A percentile compares a stretch with the other conserved stretches of the same genome.
Conservation (phyloP, 2,329 filamentous ascomycete genomes). For the Sporothrix sp. region DNA sequence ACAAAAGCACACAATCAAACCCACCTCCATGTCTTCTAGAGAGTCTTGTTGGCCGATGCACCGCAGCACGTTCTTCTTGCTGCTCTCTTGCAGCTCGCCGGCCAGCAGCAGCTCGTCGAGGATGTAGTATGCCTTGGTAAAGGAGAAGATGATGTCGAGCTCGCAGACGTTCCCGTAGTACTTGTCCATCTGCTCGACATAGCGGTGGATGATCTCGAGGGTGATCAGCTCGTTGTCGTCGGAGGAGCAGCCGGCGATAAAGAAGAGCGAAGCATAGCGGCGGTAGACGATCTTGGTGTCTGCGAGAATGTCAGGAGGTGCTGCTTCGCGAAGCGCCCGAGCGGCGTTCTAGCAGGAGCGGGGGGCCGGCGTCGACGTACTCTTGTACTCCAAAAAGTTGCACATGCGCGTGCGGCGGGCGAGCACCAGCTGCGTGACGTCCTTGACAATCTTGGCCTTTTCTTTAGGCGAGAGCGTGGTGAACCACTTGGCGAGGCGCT, state of each 20-base stretch:
- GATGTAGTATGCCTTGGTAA: slow-evolving; percentile 99
- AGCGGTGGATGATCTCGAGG: slow-evolving; percentile 96
- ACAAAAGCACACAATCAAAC: slow-evolving; percentile 1
- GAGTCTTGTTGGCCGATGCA: slow-evolving; percentile 97
- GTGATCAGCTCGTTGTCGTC: slow-evolving; percentile 97
- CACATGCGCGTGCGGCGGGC: slow-evolving; percentile 97
- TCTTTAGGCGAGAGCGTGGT: slow-evolving; percentile 94
- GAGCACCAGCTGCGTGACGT: slow-evolving; percentile 94
- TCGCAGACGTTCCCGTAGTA: slow-evolving; percentile 99
- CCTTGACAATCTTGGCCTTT: slow-evolving; percentile 99
- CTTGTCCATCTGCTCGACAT: slow-evolving; percentile 99
- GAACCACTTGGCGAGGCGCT: slow-evolving; percentile 99
- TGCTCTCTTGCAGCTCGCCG: slow-evolving; percentile 96
- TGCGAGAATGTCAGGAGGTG: slow-evolving; percentile 31
- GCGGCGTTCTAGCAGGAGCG: neutral
- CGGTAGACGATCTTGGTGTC: slow-evolving; percentile 98
- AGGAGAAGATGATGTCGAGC: slow-evolving; percentile 99
- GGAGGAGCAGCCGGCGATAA: slow-evolving; percentile 95
- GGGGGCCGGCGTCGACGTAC: slow-evolving; percentile 44
- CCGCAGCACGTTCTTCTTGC: slow-evolving; percentile 95
- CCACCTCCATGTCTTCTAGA: slow-evolving; percentile 96
- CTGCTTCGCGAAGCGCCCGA: too few species aligned
- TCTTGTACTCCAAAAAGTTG: slow-evolving; percentile 99
- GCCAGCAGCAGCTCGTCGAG: slow-evolving; percentile 91
- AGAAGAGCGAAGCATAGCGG: slow-evolving; percentile 96